phyloP scores from a whole-genome alignment of 1,284 basidiomycete species.

The Porogramme epimiltina region DNA sequence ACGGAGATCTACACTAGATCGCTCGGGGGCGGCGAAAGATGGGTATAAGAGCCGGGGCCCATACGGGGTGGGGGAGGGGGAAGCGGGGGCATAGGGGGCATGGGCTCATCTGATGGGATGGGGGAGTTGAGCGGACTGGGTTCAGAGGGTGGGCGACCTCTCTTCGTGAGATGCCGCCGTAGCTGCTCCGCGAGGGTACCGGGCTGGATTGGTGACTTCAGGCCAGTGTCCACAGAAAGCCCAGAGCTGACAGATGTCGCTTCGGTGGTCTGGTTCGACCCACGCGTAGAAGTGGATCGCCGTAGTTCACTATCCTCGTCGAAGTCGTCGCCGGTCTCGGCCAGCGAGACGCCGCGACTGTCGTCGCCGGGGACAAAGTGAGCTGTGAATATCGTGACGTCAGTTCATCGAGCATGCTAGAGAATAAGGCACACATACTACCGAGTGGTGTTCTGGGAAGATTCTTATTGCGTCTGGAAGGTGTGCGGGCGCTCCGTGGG shows the following conservation, averaged over 20 bases:
- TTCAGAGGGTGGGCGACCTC: constrained; percentile 39
- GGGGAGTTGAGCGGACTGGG: constrained; percentile 34
- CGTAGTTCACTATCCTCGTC: constrained; percentile 44
- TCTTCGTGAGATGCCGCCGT: constrained; percentile 51
- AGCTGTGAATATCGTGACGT: constrained; percentile 2
- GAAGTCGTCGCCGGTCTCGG: constrained; percentile 37
- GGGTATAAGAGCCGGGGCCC: constrained; percentile 43
- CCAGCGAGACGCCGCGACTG: constrained; percentile 17
- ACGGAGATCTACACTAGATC: no score
- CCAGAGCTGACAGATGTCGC: constrained; percentile 60
- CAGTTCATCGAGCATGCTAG: constrained; percentile 11
- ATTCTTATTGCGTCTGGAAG: constrained; percentile 57
- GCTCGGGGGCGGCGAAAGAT: no score
- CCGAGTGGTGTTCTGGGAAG: constrained; percentile 34
- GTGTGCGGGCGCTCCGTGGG: constrained; percentile 61
- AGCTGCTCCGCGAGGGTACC: constrained; percentile 64
- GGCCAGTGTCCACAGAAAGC: constrained; percentile 14
- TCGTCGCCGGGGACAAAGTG: constrained; percentile 21
- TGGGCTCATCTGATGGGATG: constrained; percentile 30
- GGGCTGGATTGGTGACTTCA: constrained; percentile 34
- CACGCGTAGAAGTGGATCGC: constrained; percentile 47
- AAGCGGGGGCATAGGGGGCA: constrained; percentile 31
- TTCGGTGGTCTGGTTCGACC: constrained; percentile 45
- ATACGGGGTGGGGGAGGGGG: constrained; percentile 32
- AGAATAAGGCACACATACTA: constrained; percentile 19